Conservation (phyloP, 2,329 filamentous ascomycete genomes). For the Clarireedia homoeocarpa region DNA sequence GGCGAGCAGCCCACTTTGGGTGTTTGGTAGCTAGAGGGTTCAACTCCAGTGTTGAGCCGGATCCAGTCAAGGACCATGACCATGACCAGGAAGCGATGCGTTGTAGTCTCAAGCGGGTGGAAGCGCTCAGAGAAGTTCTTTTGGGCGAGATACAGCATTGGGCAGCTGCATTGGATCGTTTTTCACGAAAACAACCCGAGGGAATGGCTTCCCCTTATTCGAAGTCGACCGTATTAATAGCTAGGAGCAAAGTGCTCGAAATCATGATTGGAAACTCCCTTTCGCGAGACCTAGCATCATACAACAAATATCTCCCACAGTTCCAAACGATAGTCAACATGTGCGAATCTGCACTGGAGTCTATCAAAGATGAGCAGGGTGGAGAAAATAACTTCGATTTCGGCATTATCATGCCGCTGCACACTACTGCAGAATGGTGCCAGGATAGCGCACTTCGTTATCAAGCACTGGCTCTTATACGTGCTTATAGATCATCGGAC, state of each 20-base stretch:
- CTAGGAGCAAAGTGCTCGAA: neutral
- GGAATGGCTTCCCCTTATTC: neutral
- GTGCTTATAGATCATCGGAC: neutral
- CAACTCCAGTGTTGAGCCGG: neutral
- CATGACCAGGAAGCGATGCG: neutral
- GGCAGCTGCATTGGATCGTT: neutral
- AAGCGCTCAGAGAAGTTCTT: neutral
- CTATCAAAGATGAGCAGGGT: neutral
- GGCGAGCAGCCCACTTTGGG: slow-evolving; percentile 13
- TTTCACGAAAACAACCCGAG: neutral
- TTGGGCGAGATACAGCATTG: neutral
- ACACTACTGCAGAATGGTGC: neutral
- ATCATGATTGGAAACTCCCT: neutral
- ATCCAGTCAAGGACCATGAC: neutral
- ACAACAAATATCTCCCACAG: neutral
- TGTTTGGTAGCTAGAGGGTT: neutral
- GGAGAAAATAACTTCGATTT: slow-evolving; percentile 2
- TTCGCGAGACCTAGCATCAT: neutral
- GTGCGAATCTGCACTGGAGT: neutral
- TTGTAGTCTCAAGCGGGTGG: too few relatives aligned
- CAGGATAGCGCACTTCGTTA: neutral
- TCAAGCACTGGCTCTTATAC: neutral
- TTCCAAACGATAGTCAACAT: neutral
- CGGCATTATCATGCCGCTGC: neutral
- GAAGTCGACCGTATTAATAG: neutral